Base-by-base conservation (phyloP, 768 basidiomycete species). In the Chalciporus pseudorubinellus region DNA sequence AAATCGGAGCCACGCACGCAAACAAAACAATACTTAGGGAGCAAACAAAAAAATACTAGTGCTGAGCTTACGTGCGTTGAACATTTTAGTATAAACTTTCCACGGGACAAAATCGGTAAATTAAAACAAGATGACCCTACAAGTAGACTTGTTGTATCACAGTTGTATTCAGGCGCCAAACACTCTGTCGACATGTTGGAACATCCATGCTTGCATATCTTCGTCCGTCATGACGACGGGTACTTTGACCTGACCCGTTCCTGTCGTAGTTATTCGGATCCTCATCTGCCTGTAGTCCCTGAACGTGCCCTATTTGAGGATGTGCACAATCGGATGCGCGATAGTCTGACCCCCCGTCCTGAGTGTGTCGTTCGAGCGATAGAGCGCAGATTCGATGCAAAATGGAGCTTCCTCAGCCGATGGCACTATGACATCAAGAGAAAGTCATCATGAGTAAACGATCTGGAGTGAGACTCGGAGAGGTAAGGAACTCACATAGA, bases 181-280 rank as follows among this genome's bases (percentile, higher is more conserved):
- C 40, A 46, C 51, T 14, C 28, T 39, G 6, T 50, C 42, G 20
- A 58, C 56, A 1, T 47, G 50, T n/a, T 36, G 28, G 10, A 58
- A 29, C 48, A 63, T 58, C 62, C 56, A 53, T 22, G 52, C 55
- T 21, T 46, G 55, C 19, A 20, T 36, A 24, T 53, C 51, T 2
- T 19, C 36, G 13, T 63, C 56, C 44, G 53, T 53, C 19, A 63
- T 51, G 3, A 63, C 59, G 41, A 45, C 51, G 4, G 61, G 55
- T 6, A 58, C 56, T n/a, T 60, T 58, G 41, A 61, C 47, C 16
- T 63, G 59, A 10, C 59, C 53, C 0, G 58, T 36, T 16, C 59
- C 59, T 3, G 45, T 52, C 19, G 44, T 43, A 28, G 51, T 20
- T 0, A 46, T 36, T 34, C 53, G 39, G 49, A 58, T 45, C 28